Conservation (phyloP, 768 basidiomycete species). For the Rhodosporidiobolus odoratus region DNA sequence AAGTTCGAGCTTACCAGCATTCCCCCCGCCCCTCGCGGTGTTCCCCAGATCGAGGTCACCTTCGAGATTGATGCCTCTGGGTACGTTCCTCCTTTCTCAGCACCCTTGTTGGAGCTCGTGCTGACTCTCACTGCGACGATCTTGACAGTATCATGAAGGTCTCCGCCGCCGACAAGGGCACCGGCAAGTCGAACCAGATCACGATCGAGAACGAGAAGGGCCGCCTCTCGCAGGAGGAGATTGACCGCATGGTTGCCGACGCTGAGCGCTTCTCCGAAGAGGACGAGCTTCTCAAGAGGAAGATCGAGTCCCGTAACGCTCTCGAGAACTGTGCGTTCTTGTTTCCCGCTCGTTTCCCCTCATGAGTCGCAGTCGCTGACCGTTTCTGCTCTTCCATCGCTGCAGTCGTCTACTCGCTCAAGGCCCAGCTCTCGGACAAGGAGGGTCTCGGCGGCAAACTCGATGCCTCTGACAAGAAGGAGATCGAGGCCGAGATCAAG, state of each 20-base stretch:
- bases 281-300: slow-evolving; percentile 52
- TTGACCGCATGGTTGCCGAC: slow-evolving; percentile 87
- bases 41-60: slow-evolving; percentile 93
- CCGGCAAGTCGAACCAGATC: slow-evolving; percentile 72
- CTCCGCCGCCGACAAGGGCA: slow-evolving; percentile 86
- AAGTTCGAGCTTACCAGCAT: slow-evolving; percentile 86
- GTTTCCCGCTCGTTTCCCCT: neutral
- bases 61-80: slow-evolving; percentile 68
- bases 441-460: slow-evolving; percentile 83
- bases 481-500: slow-evolving; percentile 67
- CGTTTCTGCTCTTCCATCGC: neutral
- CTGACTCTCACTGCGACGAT: neutral
- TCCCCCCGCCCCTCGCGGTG: slow-evolving; percentile 90
- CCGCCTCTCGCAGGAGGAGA: slow-evolving; percentile 77
- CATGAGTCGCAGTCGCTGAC: neutral
- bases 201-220: slow-evolving; percentile 96
- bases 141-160: slow-evolving; percentile 89
- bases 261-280: slow-evolving; percentile 86
- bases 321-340: slow-evolving; percentile 61
- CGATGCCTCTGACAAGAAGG: slow-evolving; percentile 22
- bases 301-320: slow-evolving; percentile 55
- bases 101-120: neutral
- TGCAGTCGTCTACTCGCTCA: slow-evolving; percentile 65
- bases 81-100: neutral
- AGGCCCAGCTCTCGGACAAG: slow-evolving; percentile 74